Conservation (phyloP, 805 yeast genomes). For the Metschnikowia henanensis region DNA sequence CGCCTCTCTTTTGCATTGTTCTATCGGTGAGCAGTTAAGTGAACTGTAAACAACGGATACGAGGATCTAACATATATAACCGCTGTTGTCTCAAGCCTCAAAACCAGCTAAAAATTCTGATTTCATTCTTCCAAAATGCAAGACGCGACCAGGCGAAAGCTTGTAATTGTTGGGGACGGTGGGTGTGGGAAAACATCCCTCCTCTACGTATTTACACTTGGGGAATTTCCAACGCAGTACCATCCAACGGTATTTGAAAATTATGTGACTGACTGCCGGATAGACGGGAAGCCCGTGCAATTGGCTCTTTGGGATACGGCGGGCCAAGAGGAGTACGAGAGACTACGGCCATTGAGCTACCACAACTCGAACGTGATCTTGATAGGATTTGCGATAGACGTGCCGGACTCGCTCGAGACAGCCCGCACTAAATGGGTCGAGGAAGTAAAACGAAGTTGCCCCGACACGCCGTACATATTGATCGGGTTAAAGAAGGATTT, state of each 20-base stretch:
- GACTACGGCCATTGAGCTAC: conserved; percentile 85
- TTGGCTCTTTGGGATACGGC: conserved; percentile 95
- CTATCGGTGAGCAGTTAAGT: too few relatives aligned
- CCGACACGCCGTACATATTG: conserved; percentile 71
- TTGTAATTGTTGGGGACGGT: conserved; percentile 93
- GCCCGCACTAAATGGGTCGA: conserved; percentile 86
- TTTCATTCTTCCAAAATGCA: conserved; percentile 10
- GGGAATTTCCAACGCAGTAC: conserved; percentile 89
- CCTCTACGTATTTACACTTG: conserved; percentile 87
- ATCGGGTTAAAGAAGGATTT: conserved; percentile 88
- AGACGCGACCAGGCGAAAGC: conserved; percentile 50
- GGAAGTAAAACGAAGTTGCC: conserved; percentile 80
- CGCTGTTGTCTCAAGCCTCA: too few relatives aligned
- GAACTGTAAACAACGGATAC: too few relatives aligned
- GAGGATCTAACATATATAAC: too few relatives aligned
- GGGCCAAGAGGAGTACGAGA: conserved; percentile 94
- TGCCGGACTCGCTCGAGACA: conserved; percentile 80
- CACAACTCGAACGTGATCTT: conserved; percentile 83
- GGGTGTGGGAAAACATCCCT: conserved; percentile 94
- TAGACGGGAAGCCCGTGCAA: conserved; percentile 89
- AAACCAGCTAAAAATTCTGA: too few relatives aligned
- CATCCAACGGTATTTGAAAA: conserved; percentile 96
- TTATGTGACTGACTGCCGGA: conserved; percentile 91
- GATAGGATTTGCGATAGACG: conserved; percentile 83
- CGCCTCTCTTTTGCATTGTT: too few relatives aligned